phyloP scores from a whole-genome alignment of 345 rosid species.

The Brassica juncea region DNA sequence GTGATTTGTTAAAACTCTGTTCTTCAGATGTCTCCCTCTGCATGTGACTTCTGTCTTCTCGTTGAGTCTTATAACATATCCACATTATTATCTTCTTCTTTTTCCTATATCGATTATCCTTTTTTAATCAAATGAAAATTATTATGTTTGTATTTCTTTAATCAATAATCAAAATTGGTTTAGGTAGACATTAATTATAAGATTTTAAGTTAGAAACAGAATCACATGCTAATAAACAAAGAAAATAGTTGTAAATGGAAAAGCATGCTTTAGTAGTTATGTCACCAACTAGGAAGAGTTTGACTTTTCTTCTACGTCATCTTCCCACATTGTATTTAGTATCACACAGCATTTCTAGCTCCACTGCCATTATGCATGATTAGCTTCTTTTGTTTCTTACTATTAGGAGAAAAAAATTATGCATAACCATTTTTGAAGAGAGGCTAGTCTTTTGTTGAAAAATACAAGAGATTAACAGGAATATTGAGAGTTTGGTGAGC shows the following conservation, averaged over 20 bases:
- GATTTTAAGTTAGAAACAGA: background rate
- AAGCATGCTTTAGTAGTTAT: conserved; percentile 26
- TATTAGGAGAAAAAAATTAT: background rate
- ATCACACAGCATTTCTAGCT: background rate
- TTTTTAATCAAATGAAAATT: background rate
- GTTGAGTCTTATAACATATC: background rate
- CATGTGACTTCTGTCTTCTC: conserved; percentile 62
- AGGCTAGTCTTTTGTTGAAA: conserved; percentile 4
- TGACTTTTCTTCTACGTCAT: conserved; percentile 37
- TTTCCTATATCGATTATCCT: background rate
- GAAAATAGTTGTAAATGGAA: conserved; percentile 1
- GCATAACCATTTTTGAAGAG: background rate
- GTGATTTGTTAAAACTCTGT: conserved; percentile 30
- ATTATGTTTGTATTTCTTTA: background rate
- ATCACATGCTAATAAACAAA: conserved; percentile 22
- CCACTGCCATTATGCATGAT: background rate
- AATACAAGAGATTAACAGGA: background rate
- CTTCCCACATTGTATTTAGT: background rate
- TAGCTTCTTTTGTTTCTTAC: conserved; percentile 12
- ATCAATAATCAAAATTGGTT: background rate
- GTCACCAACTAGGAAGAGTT: conserved; percentile 24
- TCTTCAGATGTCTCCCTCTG: conserved; percentile 46
- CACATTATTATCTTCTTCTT: conserved; percentile 22
- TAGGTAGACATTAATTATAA: background rate
- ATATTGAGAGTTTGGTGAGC: background rate